A percentile compares a stretch with the other conserved stretches of the same genome.
Evolutionary conservation across 2,329 filamentous ascomycete species (phyloP).

Genomic region (Alternaria solani): DNA sequence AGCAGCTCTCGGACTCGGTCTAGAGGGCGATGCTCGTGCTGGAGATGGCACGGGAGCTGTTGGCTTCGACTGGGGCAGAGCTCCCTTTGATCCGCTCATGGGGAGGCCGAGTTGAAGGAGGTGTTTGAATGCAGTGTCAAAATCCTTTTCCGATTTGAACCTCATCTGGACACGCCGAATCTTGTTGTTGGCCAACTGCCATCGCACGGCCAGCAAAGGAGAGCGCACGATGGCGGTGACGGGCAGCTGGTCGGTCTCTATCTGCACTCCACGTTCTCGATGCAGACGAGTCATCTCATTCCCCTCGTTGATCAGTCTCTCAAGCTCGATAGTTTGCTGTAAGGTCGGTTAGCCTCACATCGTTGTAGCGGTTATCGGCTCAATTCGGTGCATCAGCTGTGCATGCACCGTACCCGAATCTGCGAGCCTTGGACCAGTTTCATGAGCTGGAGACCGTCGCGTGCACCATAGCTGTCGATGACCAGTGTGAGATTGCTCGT

Average conservation of each 20-base stretch:
- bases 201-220: constrained; percentile 53
- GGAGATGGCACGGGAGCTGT: constrained; percentile 18
- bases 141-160: constrained; percentile 52
- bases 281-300: constrained; percentile 28
- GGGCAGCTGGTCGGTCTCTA: constrained; percentile 52
- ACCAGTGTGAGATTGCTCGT: constrained; percentile 42
- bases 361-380: not conserved
- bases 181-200: constrained; percentile 49
- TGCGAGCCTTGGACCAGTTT: constrained; percentile 53
- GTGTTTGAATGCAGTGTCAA: constrained; percentile 42
- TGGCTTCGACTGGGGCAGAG: constrained; percentile 16
- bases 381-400: not conserved
- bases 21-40: not conserved
- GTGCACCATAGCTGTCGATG: constrained; percentile 43
- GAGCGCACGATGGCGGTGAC: constrained; percentile 55
- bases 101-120: constrained; percentile 46
- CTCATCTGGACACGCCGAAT: constrained; percentile 56
- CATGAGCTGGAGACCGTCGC: constrained; percentile 42
- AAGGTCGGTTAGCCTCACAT: constrained; percentile 15
- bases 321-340: constrained; percentile 36
- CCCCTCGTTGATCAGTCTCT: constrained; percentile 32
- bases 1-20: not conserved
- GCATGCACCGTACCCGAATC: constrained; percentile 51
- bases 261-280: constrained; percentile 35
- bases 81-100: constrained; percentile 31